Percentiles rank a stretch among this genome's conserved stretches.
Conservation (phyloP, 345 rosid species). For the Gossypium anomalum region DNA sequence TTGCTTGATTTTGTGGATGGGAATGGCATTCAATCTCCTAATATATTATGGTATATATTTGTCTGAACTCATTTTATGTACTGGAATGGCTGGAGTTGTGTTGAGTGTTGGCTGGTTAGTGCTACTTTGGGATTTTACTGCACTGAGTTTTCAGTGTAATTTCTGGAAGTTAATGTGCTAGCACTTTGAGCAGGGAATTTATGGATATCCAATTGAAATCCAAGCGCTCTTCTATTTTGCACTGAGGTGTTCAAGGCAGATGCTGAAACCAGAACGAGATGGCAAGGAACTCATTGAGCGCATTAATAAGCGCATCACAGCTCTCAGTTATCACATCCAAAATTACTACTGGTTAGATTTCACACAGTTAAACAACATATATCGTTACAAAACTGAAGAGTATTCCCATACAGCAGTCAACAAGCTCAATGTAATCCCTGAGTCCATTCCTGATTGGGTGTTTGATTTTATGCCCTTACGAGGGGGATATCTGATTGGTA, state of each 20-base stretch:
- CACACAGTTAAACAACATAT: slow-evolving; percentile 44
- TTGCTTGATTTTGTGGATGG: not conserved
- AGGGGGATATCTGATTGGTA: slow-evolving; percentile 8
- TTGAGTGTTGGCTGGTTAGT: not conserved
- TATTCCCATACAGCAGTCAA: slow-evolving; percentile 54
- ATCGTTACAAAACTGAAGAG: slow-evolving; percentile 55
- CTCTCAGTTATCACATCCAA: slow-evolving; percentile 49
- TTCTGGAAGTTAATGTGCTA: not conserved
- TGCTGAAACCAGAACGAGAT: slow-evolving; percentile 51
- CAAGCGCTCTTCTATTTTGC: slow-evolving; percentile 61
- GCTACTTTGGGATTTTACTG: not conserved
- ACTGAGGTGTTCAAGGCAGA: slow-evolving; percentile 46
- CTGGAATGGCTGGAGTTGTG: slow-evolving; percentile 27
- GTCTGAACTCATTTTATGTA: not conserved
- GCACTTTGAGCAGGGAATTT: slow-evolving; percentile 15
- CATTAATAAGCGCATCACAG: slow-evolving; percentile 44
- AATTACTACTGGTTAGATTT: slow-evolving; percentile 50
- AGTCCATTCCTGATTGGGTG: slow-evolving; percentile 53
- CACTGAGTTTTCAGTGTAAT: not conserved
- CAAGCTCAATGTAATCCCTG: slow-evolving; percentile 50
- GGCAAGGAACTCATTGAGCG: slow-evolving; percentile 49
- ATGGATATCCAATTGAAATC: slow-evolving; percentile 54
- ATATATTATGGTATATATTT: not conserved
- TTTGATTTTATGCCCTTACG: slow-evolving; percentile 32
- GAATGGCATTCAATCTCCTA: not conserved